Percentiles rank a stretch among this genome's conserved stretches.
Evolutionary conservation across 2,329 filamentous ascomycete genomes (phyloP).

Genomic region (Ophiostoma populinum): DNA sequence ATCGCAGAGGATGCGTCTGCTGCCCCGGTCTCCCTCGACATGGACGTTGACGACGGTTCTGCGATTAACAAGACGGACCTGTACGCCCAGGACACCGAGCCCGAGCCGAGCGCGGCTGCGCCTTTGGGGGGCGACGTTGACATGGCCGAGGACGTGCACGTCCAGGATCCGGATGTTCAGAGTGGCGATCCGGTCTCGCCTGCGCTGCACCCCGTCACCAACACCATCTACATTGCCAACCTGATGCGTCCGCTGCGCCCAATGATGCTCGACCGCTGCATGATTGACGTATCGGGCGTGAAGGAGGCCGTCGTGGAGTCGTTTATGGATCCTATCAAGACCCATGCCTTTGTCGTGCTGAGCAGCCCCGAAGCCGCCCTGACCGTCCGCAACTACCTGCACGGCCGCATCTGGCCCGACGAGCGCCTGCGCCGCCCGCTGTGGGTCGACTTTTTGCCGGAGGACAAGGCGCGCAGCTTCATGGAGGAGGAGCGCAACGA

Average conservation of each 20-base stretch:
- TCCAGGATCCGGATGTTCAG: too few relatives aligned
- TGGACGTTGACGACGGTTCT: constrained; percentile 3
- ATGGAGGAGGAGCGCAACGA: constrained; percentile 46
- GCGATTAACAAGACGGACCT: too few relatives aligned
- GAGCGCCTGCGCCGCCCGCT: constrained; percentile 71
- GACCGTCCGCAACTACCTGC: constrained; percentile 57
- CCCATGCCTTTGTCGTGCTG: constrained; percentile 73
- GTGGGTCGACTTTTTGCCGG: constrained; percentile 79
- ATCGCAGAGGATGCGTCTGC: constrained; percentile 8
- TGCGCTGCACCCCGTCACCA: constrained; percentile 55
- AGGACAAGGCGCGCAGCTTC: constrained; percentile 56
- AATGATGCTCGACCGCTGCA: constrained; percentile 46
- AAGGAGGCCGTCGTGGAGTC: constrained; percentile 41
- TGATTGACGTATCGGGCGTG: constrained; percentile 47
- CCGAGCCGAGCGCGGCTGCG: too few relatives aligned
- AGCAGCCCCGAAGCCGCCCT: constrained; percentile 51
- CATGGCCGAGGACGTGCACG: too few relatives aligned
- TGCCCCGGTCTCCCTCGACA: constrained; percentile 21
- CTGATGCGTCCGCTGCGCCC: constrained; percentile 74
- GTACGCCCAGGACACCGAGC: too few relatives aligned
- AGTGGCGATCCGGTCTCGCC: constrained; percentile 23
- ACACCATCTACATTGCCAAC: constrained; percentile 74
- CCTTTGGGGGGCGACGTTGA: not conserved
- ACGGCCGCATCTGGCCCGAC: constrained; percentile 69
- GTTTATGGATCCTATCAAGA: constrained; percentile 70